Conservation (phyloP, 345 rosid genomes). For the Sonneratia alba region DNA sequence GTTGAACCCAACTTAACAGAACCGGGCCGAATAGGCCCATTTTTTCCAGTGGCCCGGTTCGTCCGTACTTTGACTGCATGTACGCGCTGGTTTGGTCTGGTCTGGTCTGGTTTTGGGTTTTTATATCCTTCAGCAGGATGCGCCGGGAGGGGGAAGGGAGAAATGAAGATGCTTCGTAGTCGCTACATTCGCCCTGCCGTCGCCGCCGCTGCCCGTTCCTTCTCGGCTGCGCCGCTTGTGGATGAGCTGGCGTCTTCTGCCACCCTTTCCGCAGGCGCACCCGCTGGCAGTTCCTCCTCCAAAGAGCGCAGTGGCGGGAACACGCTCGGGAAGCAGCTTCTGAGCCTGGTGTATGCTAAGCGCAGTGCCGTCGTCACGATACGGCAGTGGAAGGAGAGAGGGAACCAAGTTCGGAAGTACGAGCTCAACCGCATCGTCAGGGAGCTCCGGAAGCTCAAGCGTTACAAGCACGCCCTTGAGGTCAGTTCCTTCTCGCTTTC, state of each 20-base stretch:
- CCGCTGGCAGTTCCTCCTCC: not conserved
- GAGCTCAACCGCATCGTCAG: conserved; percentile 73
- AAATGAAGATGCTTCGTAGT: conserved; percentile 1
- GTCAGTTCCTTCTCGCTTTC: conserved; percentile 17
- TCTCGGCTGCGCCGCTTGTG: conserved; percentile 1
- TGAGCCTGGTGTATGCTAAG: conserved; percentile 58
- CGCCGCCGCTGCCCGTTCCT: conserved; percentile 1
- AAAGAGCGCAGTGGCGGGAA: conserved; percentile 25
- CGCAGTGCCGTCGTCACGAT: conserved; percentile 72
- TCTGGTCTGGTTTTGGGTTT: not conserved
- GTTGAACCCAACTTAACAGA: no score
- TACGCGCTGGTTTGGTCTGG: no score
- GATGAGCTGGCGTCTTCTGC: not conserved
- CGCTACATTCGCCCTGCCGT: not conserved
- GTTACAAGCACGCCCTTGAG: conserved; percentile 90
- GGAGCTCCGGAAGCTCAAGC: conserved; percentile 80
- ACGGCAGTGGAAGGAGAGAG: conserved; percentile 68
- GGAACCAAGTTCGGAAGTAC: conserved; percentile 55
- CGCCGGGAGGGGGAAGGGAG: not conserved
- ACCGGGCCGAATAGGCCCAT: no score
- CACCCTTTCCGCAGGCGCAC: not conserved
- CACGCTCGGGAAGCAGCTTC: conserved; percentile 60
- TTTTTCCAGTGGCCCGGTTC: no score
- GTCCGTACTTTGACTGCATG: no score
- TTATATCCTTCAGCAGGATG: not conserved